Conservation (phyloP, 176 grass and related monocot species). For the Eleusine indica region DNA sequence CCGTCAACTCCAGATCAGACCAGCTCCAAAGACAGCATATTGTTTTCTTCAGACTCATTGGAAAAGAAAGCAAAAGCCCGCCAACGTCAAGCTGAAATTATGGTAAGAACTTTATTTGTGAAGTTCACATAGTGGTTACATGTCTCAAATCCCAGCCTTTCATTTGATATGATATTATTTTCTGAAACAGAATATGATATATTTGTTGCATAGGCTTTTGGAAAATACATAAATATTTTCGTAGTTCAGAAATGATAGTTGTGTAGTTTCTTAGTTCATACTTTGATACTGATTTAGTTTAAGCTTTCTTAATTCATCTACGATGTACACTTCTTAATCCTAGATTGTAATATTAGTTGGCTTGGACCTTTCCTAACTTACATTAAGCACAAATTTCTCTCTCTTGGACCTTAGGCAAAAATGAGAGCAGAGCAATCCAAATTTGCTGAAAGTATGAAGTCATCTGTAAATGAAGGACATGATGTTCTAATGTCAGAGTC, state of each 20-base stretch:
- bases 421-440: slow-evolving; percentile 96
- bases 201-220: not conserved
- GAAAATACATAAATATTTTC: slow-evolving; percentile 4
- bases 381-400: slow-evolving; percentile 30
- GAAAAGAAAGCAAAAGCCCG: slow-evolving; percentile 86
- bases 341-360: not conserved
- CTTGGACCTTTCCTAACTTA: slow-evolving; percentile 13
- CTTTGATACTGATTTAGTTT: slow-evolving; percentile 2
- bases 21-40: slow-evolving; percentile 38
- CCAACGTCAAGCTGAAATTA: slow-evolving; percentile 87
- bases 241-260: not conserved
- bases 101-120: slow-evolving; percentile 53
- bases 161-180: not conserved
- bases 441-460: slow-evolving; percentile 78
- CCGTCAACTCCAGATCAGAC: slow-evolving; percentile 38
- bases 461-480: slow-evolving; percentile 46
- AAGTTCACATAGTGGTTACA: slow-evolving; percentile 17
- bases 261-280: slow-evolving; percentile 23
- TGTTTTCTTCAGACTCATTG: slow-evolving; percentile 60
- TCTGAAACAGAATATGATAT: not conserved
- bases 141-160: slow-evolving; percentile 12
- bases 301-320: not conserved
- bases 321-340: not conserved
- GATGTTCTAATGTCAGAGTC: slow-evolving; percentile 56
- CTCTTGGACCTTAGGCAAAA: slow-evolving; percentile 62